These are phyloP conservation scores for Brassica rapa DNA, from an alignment of 345 rosid species.

Conservation along the genomic window DNA sequence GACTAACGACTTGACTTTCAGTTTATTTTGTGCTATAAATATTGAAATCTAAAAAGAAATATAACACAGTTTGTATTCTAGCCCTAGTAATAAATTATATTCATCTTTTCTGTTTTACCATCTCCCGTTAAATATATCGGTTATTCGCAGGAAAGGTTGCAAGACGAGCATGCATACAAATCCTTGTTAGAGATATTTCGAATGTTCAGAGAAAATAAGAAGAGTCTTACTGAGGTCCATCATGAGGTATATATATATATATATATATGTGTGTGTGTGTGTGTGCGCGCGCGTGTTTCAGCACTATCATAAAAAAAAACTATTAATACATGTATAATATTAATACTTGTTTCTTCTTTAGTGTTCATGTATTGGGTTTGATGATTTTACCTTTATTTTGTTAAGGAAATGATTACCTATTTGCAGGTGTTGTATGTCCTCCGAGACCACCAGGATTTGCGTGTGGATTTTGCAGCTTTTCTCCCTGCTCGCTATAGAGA, in stretches of 20 bases:
- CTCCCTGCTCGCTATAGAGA: neutral
- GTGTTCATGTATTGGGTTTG: neutral
- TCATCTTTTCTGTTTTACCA: neutral
- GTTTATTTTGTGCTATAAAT: neutral
- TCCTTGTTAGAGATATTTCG: neutral
- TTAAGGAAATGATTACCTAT: neutral
- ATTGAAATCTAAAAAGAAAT: neutral
- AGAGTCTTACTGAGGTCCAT: neutral
- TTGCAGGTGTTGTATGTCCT: slow-evolving; percentile 71
- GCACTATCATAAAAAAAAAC: neutral
- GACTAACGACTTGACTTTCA: neutral
- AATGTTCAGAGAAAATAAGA: neutral
- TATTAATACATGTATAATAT: too few relatives aligned
- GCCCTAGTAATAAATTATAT: neutral
- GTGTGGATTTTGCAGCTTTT: slow-evolving; percentile 41
- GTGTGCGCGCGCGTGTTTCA: neutral
- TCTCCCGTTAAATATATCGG: neutral
- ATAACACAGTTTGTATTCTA: neutral
- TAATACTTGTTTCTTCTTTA: neutral
- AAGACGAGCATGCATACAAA: neutral
- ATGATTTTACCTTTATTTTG: neutral
- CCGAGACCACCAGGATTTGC: slow-evolving; percentile 78
- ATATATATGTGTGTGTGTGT: too few relatives aligned
- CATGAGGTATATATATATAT: neutral
- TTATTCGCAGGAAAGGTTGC: neutral